phyloP scores from a whole-genome alignment of 2,329 filamentous ascomycete genomes.

The Daldinia eschscholtzii region DNA sequence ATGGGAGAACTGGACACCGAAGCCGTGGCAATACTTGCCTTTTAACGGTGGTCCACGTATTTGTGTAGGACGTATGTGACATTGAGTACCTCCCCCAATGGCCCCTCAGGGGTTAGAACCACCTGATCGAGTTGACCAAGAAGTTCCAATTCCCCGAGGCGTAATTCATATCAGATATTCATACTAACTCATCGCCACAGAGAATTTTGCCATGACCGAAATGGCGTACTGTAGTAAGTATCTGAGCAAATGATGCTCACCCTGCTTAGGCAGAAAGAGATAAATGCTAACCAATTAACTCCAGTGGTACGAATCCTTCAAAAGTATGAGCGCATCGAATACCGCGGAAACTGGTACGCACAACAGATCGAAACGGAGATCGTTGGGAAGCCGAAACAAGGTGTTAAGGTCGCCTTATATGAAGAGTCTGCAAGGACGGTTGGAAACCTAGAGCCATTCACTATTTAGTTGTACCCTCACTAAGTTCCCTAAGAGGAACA shows the following conservation, averaged over 20 bases:
- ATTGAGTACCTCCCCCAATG: neutral
- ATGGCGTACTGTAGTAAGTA: conserved; percentile 63
- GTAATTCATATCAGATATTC: neutral
- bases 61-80: conserved; percentile 61
- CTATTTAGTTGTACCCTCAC: neutral
- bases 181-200: neutral
- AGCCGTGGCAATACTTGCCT: conserved; percentile 67
- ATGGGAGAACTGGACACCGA: conserved; percentile 65
- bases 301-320: conserved; percentile 67
- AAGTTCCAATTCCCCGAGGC: neutral
- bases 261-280: neutral
- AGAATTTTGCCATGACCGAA: conserved; percentile 71
- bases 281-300: conserved; percentile 17
- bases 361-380: conserved; percentile 61
- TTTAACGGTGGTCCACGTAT: conserved; percentile 67
- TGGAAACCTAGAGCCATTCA: conserved; percentile 4
- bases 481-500: neutral
- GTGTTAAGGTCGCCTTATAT: conserved; percentile 58
- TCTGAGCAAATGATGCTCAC: neutral
- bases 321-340: conserved; percentile 68
- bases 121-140: neutral
- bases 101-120: neutral
- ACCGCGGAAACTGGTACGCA: conserved; percentile 60
- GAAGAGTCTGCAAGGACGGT: conserved; percentile 44
- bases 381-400: conserved; percentile 59